Conservation (phyloP, 1,284 basidiomycete genomes). For the Quambalaria eucalypti region DNA sequence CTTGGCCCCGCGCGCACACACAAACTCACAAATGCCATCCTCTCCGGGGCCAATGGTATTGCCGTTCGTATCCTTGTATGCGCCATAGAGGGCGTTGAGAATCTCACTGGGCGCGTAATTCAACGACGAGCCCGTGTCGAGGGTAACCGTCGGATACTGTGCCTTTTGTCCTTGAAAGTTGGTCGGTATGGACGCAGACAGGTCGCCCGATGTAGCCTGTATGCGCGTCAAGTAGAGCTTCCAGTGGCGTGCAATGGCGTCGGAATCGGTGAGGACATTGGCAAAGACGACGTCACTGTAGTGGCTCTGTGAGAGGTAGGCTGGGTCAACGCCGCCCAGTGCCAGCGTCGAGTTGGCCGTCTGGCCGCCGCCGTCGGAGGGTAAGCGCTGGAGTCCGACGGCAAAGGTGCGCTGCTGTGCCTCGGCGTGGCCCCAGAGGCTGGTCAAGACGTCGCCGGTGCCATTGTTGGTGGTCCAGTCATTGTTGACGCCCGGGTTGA, state of each 20-base stretch:
- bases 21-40: conserved; percentile 22
- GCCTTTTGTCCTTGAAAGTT: conserved; percentile 15
- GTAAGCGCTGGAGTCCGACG: conserved; percentile 31
- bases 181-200: conserved; percentile 16
- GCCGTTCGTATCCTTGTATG: conserved; percentile 6
- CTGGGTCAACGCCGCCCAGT: conserved; percentile 26
- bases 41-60: conserved; percentile 25
- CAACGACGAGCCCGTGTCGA: conserved; percentile 28
- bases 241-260: conserved; percentile 30
- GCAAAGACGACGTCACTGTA: conserved; percentile 14
- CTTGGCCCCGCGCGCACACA: too few relatives aligned
- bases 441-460: conserved; percentile 28
- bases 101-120: conserved; percentile 23
- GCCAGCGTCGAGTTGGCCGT: conserved; percentile 29
- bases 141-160: conserved; percentile 16
- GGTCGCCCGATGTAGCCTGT: conserved; percentile 13
- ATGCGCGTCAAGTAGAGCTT: conserved; percentile 20
- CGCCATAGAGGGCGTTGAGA: conserved; percentile 36
- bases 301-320: conserved; percentile 15
- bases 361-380: conserved; percentile 26
- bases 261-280: conserved; percentile 19
- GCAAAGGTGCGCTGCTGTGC: conserved; percentile 21
- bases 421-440: conserved; percentile 19
- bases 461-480: conserved; percentile 14
- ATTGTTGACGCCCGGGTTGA: conserved; percentile 14